Conservation (phyloP, 495 filamentous ascomycete genomes). For the Aspergillus funiculosus region DNA sequence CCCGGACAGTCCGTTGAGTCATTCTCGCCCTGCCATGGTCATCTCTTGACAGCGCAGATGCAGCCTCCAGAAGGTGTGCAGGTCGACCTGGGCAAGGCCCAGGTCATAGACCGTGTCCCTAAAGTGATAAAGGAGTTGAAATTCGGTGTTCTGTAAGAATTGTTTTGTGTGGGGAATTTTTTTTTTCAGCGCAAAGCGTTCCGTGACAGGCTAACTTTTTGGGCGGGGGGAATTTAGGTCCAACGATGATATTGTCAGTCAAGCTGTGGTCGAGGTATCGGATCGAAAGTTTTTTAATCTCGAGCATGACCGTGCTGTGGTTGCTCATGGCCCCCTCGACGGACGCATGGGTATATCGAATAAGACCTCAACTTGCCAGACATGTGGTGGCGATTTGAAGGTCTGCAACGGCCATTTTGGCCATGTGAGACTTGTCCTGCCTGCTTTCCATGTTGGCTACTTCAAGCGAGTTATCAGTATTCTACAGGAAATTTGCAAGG, state of each 20-base stretch:
- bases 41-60: constrained; percentile 39
- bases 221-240: constrained; percentile 58
- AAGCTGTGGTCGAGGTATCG: constrained; percentile 86
- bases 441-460: constrained; percentile 92
- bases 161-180: constrained; percentile 6
- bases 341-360: constrained; percentile 81
- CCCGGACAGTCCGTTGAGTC: constrained; percentile 22
- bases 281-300: constrained; percentile 88
- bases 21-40: constrained; percentile 39
- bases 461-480: constrained; percentile 84
- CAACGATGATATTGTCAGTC: constrained; percentile 86
- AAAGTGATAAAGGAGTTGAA: constrained; percentile 89
- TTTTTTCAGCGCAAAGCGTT: constrained; percentile 3
- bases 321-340: constrained; percentile 79
- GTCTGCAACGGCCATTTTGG: constrained; percentile 94
- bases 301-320: constrained; percentile 61
- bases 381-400: constrained; percentile 70
- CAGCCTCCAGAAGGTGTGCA: constrained; percentile 46
- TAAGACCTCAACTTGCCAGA: constrained; percentile 67
- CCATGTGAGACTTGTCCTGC: constrained; percentile 80
- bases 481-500: constrained; percentile 89
- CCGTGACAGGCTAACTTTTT: constrained; percentile 7
- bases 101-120: constrained; percentile 79
- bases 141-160: constrained; percentile 87
- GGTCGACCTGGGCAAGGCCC: constrained; percentile 66